These are phyloP conservation scores for Malassezia equina DNA, from an alignment of 1,284 basidiomycete species.

Conservation along the genomic window DNA sequence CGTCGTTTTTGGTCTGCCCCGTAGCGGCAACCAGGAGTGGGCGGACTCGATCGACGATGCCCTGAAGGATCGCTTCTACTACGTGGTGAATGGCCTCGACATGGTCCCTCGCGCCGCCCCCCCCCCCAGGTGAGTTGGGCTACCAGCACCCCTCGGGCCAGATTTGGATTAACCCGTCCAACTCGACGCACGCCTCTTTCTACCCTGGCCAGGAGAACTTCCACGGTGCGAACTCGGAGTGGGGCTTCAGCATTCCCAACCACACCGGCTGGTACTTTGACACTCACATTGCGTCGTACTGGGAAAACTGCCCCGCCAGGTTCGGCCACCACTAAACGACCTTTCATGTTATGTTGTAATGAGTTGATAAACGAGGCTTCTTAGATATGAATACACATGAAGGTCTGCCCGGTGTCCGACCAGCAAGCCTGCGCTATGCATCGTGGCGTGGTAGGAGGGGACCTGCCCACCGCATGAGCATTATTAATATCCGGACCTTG, in stretches of 20 bases:
- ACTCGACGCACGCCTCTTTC: slow-evolving; percentile 11
- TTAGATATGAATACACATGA: not conserved
- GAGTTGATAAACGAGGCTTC: not conserved
- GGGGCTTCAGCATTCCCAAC: slow-evolving; percentile 7
- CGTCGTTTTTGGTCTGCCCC: slow-evolving; percentile 13
- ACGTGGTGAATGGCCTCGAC: slow-evolving; percentile 18
- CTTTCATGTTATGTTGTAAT: not conserved
- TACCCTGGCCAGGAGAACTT: slow-evolving; percentile 21
- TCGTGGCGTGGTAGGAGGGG: no score
- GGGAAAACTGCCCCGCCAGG: slow-evolving; percentile 6
- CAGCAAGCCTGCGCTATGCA: no score
- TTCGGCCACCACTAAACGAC: not conserved
- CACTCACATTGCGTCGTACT: slow-evolving; percentile 8
- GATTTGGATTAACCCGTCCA: slow-evolving; percentile 18
- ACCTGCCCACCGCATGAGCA: no score
- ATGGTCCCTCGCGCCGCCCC: slow-evolving; percentile 13
- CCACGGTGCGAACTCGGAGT: slow-evolving; percentile 8
- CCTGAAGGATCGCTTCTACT: slow-evolving; percentile 2
- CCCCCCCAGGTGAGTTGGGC: slow-evolving; percentile 16
- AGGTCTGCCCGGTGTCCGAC: no score
- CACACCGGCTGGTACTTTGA: slow-evolving; percentile 17
- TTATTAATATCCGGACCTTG: no score
- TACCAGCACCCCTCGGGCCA: slow-evolving; percentile 20
- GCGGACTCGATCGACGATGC: slow-evolving; percentile 15
- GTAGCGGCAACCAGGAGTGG: slow-evolving; percentile 18